These are phyloP conservation scores for Kodamaea suecica DNA, from an alignment of 1,139 yeast genomes.

Conservation along the genomic window DNA sequence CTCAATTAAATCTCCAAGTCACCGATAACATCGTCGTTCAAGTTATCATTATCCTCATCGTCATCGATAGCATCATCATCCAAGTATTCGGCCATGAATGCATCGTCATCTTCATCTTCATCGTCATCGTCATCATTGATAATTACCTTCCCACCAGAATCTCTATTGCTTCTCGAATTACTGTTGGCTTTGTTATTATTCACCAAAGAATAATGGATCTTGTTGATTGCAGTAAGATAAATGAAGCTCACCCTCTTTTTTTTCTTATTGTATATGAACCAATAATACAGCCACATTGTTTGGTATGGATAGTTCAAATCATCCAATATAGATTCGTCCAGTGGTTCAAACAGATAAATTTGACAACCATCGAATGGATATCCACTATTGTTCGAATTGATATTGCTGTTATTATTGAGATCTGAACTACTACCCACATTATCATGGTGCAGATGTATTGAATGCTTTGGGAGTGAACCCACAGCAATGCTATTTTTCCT, in stretches of 20 bases:
- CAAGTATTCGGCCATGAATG: constrained; percentile 21
- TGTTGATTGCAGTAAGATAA: constrained; percentile 50
- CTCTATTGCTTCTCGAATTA: constrained; percentile 19
- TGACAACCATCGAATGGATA: constrained; percentile 52
- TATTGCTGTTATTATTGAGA: not conserved
- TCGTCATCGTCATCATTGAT: constrained; percentile 22
- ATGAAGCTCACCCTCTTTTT: constrained; percentile 87
- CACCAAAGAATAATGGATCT: constrained; percentile 38
- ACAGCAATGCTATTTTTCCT: constrained; percentile 26
- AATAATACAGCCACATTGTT: constrained; percentile 84
- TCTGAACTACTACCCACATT: not conserved
- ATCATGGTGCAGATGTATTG: constrained; percentile 2
- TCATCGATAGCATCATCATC: constrained; percentile 32
- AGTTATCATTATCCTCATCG: constrained; percentile 27
- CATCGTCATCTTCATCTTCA: constrained; percentile 14
- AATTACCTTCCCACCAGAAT: constrained; percentile 16
- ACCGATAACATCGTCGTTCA: constrained; percentile 33
- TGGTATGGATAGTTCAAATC: constrained; percentile 65
- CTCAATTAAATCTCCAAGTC: constrained; percentile 30
- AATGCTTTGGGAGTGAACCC: constrained; percentile 4
- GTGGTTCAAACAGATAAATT: constrained; percentile 75
- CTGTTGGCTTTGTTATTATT: constrained; percentile 18
- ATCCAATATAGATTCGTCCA: constrained; percentile 74
- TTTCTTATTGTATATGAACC: constrained; percentile 89
- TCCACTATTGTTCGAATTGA: not conserved